Evolutionary conservation across 441 rosid species (phyloP).

Genomic region (Populus hybrid): DNA sequence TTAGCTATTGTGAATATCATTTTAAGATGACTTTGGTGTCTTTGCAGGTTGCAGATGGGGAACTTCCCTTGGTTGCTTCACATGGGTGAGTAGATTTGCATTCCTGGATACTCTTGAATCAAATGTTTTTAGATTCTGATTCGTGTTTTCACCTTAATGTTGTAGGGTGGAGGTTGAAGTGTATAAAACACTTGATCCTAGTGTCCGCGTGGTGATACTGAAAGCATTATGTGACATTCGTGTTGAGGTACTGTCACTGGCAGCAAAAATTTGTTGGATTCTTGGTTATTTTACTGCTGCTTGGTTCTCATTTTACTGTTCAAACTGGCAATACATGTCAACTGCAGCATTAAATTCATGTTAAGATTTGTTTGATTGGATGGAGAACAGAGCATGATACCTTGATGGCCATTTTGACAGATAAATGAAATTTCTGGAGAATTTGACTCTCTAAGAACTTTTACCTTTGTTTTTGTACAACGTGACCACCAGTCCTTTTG

Average conservation of each 20-base stretch:
- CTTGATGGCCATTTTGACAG: background rate
- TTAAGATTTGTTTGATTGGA: background rate
- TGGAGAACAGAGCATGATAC: background rate
- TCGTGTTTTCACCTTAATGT: conserved; percentile 20
- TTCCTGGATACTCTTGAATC: conserved; percentile 18
- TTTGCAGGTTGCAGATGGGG: conserved; percentile 95
- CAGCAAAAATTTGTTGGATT: background rate
- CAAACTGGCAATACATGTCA: background rate
- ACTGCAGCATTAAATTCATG: conserved; percentile 3
- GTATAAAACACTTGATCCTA: conserved; percentile 87
- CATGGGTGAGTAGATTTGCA: conserved; percentile 74
- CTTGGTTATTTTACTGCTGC: background rate
- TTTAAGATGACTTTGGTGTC: conserved; percentile 24
- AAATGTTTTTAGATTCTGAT: conserved; percentile 23
- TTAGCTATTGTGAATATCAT: conserved; percentile 5
- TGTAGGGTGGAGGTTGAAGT: conserved; percentile 71
- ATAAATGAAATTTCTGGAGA: background rate
- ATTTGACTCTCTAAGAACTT: background rate
- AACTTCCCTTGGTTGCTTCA: conserved; percentile 88
- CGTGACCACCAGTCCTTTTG: background rate
- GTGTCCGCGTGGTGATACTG: conserved; percentile 89
- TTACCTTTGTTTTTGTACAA: background rate
- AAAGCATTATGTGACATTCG: conserved; percentile 98
- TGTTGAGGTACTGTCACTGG: conserved; percentile 66
- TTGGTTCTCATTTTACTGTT: conserved; percentile 1